Evolutionary conservation across 2,329 filamentous ascomycete genomes (phyloP), one percentile per base, ranked within the genome.

Genomic region (Penicillium olsonii): DNA sequence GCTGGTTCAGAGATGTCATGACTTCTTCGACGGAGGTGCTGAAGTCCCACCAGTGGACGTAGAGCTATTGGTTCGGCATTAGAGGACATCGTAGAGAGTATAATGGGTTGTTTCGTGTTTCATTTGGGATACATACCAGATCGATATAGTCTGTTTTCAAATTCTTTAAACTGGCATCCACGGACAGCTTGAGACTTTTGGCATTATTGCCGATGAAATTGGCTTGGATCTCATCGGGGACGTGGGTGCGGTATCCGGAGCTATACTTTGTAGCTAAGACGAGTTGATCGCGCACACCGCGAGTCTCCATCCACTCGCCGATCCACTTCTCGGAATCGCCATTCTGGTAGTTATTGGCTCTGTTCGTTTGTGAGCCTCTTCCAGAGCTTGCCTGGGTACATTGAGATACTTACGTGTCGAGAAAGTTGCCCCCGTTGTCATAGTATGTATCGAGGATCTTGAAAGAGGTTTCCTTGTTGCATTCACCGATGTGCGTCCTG

Each of bases 11-110:
- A 1, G 78, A 78, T 50, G 87, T 83, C 85, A 89, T 88, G 40
- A 88, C 53, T 62, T 89, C 84, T 1, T 81, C 76, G 42, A 87
- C 81, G 0, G 78, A 80, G 24, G 82, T 84, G 27, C 77, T 82
- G 60, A 78, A 85, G 65, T 88, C 85, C 84, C 84, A 88, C 80
- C 81, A 84, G 57, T 85, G 83, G 27, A 84, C 74, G 45, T 83
- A 85, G 2, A 84, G 74, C 76, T 80, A 24, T 24, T 5, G 22
- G 8, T 24, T 24, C 22, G 8, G 22, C 22, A 24, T 24, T 24
- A 4, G 22, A 5, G 4, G 22, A 24, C 22, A 24, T n/a, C n/a
- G n/a, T n/a, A n/a, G n/a, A n/a, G n/a, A n/a, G n/a, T 24, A 24
- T 24, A 24, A 24, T 8, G 8, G 22, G 22, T 24, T 24, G 22